Conservation (phyloP, 208 protist species). For the Willaertia magna region DNA sequence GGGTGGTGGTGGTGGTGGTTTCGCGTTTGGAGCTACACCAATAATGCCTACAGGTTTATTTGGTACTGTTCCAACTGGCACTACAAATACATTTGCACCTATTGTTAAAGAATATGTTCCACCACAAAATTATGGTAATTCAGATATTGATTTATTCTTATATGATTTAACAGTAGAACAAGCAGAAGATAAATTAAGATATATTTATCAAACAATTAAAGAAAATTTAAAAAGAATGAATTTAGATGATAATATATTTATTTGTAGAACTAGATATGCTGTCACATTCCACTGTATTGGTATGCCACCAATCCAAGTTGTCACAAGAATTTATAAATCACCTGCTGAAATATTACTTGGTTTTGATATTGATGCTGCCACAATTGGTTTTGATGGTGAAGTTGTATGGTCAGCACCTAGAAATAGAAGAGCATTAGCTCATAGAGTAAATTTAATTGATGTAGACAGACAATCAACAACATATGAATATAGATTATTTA, state of each 20-base stretch:
- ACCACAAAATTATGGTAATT: neutral
- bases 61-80: neutral
- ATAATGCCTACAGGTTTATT: neutral
- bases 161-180: neutral
- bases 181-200: neutral
- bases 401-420: neutral
- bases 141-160: neutral
- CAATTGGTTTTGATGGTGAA: neutral
- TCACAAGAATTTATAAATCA: slow-evolving; percentile 19
- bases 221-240: neutral
- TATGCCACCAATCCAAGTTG: slow-evolving; percentile 11
- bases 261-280: neutral
- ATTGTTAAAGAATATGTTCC: neutral
- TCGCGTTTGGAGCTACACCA: neutral
- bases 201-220: neutral
- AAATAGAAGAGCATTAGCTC: neutral
- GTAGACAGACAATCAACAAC: slow-evolving; percentile 17
- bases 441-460: slow-evolving; percentile 13
- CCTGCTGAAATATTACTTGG: slow-evolving; percentile 19
- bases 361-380: slow-evolving; percentile 20
- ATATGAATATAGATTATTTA: slow-evolving; percentile 20
- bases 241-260: neutral
- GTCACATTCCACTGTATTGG: neutral
- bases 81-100: no score
- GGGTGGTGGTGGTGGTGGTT: no score